A percentile compares a stretch with the other conserved stretches of the same genome.
Evolutionary conservation across 352 stramenopile species (phyloP).

Genomic region (Globisporangium cederbergense): DNA sequence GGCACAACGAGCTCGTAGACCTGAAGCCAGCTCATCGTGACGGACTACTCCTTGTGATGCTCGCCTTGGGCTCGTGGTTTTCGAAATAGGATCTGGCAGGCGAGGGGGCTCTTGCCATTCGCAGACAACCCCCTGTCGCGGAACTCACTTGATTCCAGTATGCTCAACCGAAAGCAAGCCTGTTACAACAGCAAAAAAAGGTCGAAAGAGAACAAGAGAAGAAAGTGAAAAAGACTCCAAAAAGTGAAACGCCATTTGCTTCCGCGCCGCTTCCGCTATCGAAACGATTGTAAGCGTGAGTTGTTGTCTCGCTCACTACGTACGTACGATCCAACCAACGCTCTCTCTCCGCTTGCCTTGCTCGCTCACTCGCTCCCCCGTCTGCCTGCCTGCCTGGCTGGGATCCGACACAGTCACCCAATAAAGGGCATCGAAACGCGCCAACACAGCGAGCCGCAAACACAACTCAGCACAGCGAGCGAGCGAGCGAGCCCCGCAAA

Average conservation of each 20-base stretch:
- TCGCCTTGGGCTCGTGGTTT: not conserved
- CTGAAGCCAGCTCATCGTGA: constrained; percentile 55
- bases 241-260: constrained; percentile 2
- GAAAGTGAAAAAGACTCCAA: not conserved
- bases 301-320: not conserved
- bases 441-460: not conserved
- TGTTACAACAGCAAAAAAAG: constrained; percentile 6
- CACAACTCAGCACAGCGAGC: not conserved
- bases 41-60: not conserved
- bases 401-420: constrained; percentile 1
- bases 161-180: not conserved
- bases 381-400: not conserved
- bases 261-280: not conserved
- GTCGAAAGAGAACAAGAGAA: constrained; percentile 10
- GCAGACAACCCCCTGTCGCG: not conserved
- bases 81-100: not conserved
- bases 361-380: not conserved
- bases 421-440: not conserved
- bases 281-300: too few species aligned
- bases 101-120: too few species aligned
- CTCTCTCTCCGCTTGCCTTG: not conserved
- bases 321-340: not conserved
- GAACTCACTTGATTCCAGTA: constrained; percentile 7
- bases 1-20: constrained; percentile 29
- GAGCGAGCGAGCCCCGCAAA: not conserved